A percentile compares a stretch with the other conserved stretches of the same genome.
Evolutionary conservation across 805 yeast genomes (phyloP).

Genomic region (Teunomyces panamensis): DNA sequence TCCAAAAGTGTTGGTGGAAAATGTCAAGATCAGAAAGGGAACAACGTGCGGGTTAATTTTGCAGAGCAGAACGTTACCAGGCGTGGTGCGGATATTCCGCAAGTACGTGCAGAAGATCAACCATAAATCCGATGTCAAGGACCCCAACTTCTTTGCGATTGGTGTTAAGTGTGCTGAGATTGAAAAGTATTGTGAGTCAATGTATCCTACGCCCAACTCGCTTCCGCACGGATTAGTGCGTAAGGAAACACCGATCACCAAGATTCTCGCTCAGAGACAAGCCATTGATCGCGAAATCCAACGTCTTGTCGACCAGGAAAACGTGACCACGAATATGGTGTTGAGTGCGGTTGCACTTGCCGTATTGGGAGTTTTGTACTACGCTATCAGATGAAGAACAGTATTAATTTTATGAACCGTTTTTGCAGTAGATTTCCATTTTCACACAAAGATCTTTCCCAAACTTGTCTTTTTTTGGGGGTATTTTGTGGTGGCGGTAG

Average conservation of each 20-base stretch:
- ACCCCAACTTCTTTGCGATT: constrained; percentile 81
- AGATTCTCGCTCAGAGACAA: constrained; percentile 8
- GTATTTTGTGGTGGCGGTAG: too few relatives aligned
- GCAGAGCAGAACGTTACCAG: constrained; percentile 68
- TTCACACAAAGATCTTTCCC: too few relatives aligned
- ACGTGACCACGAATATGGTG: constrained; percentile 1
- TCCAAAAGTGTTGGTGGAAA: constrained; percentile 60
- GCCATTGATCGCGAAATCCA: constrained; percentile 10
- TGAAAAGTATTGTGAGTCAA: constrained; percentile 79
- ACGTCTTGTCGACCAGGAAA: constrained; percentile 8
- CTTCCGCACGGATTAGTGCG: constrained; percentile 52
- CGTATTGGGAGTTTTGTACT: background rate
- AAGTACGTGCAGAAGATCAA: constrained; percentile 73
- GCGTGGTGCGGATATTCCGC: constrained; percentile 74
- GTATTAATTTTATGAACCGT: too few relatives aligned
- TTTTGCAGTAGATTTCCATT: too few relatives aligned
- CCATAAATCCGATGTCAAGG: constrained; percentile 71
- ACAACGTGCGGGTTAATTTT: constrained; percentile 75
- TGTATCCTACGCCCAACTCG: constrained; percentile 52
- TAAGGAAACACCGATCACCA: constrained; percentile 8
- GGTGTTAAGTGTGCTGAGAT: constrained; percentile 85
- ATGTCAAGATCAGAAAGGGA: constrained; percentile 90
- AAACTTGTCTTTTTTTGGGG: too few relatives aligned
- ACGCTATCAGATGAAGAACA: background rate
- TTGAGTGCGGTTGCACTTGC: constrained; percentile 1